phyloP scores from a whole-genome alignment of 805 yeast genomes.

The Saccharomycopsis amapae region DNA sequence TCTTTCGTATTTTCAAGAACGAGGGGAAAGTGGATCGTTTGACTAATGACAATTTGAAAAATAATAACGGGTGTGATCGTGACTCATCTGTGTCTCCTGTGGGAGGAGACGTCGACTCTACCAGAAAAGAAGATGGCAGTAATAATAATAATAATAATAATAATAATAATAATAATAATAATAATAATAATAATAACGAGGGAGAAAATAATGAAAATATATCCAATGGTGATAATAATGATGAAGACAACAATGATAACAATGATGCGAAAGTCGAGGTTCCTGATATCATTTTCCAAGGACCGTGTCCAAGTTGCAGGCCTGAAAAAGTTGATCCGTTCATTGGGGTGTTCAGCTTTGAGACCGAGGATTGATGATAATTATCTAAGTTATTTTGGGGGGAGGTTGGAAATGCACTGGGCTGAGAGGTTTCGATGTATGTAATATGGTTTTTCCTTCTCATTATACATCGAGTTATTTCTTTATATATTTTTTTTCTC shows the following conservation, averaged over 20 bases:
- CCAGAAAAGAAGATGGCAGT: background rate
- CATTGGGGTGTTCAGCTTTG: slow-evolving; percentile 49
- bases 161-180: background rate
- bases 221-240: slow-evolving; percentile 1
- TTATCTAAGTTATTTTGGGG: too few species aligned
- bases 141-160: background rate
- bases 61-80: background rate
- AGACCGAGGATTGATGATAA: slow-evolving; percentile 23
- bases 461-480: too few species aligned
- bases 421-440: too few species aligned
- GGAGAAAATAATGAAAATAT: too few species aligned
- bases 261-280: slow-evolving; percentile 34
- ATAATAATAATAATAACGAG: background rate
- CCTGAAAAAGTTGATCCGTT: slow-evolving; percentile 48
- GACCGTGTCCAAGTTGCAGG: slow-evolving; percentile 45
- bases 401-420: background rate
- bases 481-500: too few species aligned
- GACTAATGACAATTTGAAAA: slow-evolving; percentile 17
- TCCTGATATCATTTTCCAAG: slow-evolving; percentile 45
- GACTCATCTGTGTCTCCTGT: background rate
- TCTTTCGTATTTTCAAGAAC: slow-evolving; percentile 36
- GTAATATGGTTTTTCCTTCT: too few species aligned
- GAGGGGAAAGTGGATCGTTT: slow-evolving; percentile 13
- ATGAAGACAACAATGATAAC: slow-evolving; percentile 21
- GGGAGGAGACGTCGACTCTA: background rate